These are phyloP conservation scores for Fusarium sp. DNA, from an alignment of 2,329 filamentous ascomycete species.

Conservation along the genomic window DNA sequence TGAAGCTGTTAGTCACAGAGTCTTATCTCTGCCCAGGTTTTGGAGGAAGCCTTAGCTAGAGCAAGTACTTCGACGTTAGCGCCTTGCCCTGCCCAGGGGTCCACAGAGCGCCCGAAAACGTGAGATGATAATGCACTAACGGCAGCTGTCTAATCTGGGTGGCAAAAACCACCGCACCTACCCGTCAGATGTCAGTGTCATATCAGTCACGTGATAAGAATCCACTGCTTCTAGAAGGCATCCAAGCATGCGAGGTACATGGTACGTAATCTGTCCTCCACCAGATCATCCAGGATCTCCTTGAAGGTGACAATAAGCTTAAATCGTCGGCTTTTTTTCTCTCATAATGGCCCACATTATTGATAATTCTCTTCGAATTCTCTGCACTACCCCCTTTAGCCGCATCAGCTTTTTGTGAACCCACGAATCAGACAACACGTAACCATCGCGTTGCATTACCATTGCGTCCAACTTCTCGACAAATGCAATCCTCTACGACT, in stretches of 20 bases:
- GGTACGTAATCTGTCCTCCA: slow-evolving; percentile 42
- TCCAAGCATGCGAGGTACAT: slow-evolving; percentile 38
- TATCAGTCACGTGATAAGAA: slow-evolving; percentile 27
- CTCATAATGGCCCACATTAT: slow-evolving; percentile 27
- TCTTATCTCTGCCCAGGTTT: slow-evolving; percentile 35
- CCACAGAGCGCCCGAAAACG: too few species aligned
- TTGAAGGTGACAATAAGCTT: slow-evolving; percentile 45
- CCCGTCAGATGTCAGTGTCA: slow-evolving; percentile 23
- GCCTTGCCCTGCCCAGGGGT: too few species aligned
- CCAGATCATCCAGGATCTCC: slow-evolving; percentile 33
- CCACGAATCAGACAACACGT: slow-evolving; percentile 23
- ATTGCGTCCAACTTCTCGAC: too few species aligned
- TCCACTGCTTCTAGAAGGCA: slow-evolving; percentile 41
- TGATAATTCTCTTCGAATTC: slow-evolving; percentile 18
- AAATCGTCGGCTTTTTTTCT: slow-evolving; percentile 41
- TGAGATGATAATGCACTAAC: too few species aligned
- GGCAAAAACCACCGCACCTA: slow-evolving; percentile 2
- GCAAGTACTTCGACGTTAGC: slow-evolving; percentile 35
- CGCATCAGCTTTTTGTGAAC: slow-evolving; percentile 11
- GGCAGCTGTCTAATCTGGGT: background rate
- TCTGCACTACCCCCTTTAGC: slow-evolving; percentile 34
- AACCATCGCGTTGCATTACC: too few species aligned
- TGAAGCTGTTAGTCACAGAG: slow-evolving; percentile 37
- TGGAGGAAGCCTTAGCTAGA: slow-evolving; percentile 39
- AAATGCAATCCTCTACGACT: too few species aligned